Conservation (phyloP, 2,329 filamentous ascomycete genomes). For the Diaporthe sp. region DNA sequence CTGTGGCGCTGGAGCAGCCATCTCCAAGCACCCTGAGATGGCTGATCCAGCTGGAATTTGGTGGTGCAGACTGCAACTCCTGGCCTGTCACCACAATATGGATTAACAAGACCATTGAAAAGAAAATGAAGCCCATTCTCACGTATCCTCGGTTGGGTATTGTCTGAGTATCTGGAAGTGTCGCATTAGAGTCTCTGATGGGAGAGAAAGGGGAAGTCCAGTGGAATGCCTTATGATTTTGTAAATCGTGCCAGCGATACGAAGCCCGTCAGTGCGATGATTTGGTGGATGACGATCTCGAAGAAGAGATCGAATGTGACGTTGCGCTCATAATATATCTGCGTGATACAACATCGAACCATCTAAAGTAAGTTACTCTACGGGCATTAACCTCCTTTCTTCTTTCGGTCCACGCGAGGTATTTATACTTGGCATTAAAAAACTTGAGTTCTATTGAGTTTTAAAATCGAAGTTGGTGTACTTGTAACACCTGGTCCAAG, state of each 20-base stretch:
- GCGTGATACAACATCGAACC: background rate
- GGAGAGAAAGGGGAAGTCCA: background rate
- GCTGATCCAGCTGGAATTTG: background rate
- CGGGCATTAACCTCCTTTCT: background rate
- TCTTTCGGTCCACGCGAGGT: background rate
- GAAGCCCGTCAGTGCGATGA: background rate
- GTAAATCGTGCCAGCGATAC: background rate
- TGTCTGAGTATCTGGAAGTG: background rate
- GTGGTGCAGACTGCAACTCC: background rate
- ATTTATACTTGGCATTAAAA: background rate
- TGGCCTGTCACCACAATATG: background rate
- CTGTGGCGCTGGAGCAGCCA: background rate
- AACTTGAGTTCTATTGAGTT: too few relatives aligned
- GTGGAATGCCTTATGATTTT: background rate
- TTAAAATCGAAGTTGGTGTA: background rate
- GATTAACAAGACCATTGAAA: background rate
- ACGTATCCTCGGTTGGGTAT: background rate
- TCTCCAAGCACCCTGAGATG: background rate
- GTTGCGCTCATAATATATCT: background rate
- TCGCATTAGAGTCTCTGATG: background rate
- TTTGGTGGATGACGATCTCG: background rate
- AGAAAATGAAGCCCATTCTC: background rate
- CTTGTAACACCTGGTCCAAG: background rate
- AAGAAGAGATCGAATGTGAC: background rate
- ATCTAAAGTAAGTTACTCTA: background rate